Base-by-base conservation (phyloP, 1,284 basidiomycete species). In the Cryptococcus sp. region DNA sequence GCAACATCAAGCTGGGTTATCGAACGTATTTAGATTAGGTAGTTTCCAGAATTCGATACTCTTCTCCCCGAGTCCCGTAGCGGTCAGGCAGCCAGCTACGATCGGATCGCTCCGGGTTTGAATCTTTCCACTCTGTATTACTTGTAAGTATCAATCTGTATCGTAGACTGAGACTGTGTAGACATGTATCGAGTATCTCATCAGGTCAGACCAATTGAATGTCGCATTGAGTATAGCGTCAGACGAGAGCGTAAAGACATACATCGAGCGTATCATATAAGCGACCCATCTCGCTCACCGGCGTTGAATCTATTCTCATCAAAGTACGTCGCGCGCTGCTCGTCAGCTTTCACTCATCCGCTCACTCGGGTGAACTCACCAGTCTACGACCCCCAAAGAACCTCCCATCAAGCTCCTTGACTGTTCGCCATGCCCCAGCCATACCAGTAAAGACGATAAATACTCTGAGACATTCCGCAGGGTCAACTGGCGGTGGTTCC, bases 381-480 rank as follows among this genome's bases (percentile, higher is more conserved):
- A 96, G 88, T 13, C 81, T 82, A 56, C 86, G 79, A 0, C 93
- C 93, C 10, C 87, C 91, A 67, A 97, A 96, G 68, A 83, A 93
- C 44, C 91, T 79, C 13, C 90, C 91, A 65, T 96, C 90, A 53
- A 97, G 80, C 68, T 91, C 89, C 45, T 87, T 83, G 1, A 91
- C 87, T 0, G 90, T 91, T 72, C 91, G 90, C 89, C 91, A 97
- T 2, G 92, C 93, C 7, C 90, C 93, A 0, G 83, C 91, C 9
- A 91, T 86, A 1, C 92, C 92, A 0, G 83, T 83, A 63, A 92
- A 94, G 45, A 86, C 77, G 7, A 92, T 85, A 69, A 91, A 93
- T 44, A 93, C 85, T 41, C 88, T 83, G 7, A 92, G 84, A 0
- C 83, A 82, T 25, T 89, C 85, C 10, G 83, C 82, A 2, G 81